Base-by-base conservation (phyloP, 2,329 filamentous ascomycete genomes). In the Aspergillus uvarum region DNA sequence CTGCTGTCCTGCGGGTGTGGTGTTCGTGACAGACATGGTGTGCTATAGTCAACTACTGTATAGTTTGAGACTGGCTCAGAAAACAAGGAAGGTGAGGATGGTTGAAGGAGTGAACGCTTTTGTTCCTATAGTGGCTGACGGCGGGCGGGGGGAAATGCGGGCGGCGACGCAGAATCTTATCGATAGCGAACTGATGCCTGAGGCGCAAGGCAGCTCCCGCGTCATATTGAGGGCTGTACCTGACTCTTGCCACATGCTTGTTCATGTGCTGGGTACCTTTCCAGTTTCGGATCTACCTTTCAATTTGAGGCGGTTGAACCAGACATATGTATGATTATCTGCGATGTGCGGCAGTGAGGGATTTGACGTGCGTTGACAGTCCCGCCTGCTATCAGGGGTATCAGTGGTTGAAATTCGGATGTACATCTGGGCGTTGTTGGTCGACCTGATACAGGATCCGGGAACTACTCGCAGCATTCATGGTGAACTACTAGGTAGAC, bases 11-110 rank as follows among this genome's bases (percentile, higher is more conserved):
- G 65, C 53, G 2, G 67, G 57, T 26, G 59, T 35, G 2, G 49
- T 53, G n/a, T 63, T 55, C 42, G 59, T 58, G 24, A 65, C 55
- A 3, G 70, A 52, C 71, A 74, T 73, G 47, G 22, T 64, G 35
- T 3, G 29, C 26, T 48, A 10, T 29, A 16, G 21, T 47, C 8
- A 51, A 16, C 14, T 19, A 50, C 16, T 3, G 8, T 49, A 10
- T 49, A 38, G n/a, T 24, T 16, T 32, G 16, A 48, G 21, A 48
- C n/a, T 4, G 19, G 38, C 16, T 32, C 5, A 48, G 16, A n/a
- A 24, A 32, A 19, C 32, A n/a, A 14, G 12, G 14, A 5, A 19
- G 53, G 42, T 44, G 38, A 16, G 38, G 38, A 19, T n/a, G 14
- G 16, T 42, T 7, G 38, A 42, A 19, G 16, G 38, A n/a, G 16